Percentiles rank a stretch among this genome's conserved stretches.
Evolutionary conservation across 495 filamentous ascomycete species (phyloP).

Genomic region (Lophiostoma macrostomum): DNA sequence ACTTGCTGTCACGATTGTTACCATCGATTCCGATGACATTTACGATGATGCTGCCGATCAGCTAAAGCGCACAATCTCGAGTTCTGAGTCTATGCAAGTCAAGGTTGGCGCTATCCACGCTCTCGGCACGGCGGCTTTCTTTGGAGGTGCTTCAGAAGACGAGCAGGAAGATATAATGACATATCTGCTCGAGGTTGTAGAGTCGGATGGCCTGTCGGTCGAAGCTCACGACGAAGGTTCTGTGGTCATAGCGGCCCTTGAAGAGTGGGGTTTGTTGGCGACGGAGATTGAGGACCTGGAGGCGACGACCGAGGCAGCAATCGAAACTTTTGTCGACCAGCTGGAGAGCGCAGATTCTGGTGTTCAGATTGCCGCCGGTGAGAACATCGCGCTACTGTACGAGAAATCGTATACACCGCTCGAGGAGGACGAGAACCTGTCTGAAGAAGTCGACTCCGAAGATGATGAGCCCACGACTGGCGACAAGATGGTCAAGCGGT

Average conservation of each 20-base stretch:
- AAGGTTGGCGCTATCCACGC: slow-evolving; percentile 77
- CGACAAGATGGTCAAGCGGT: slow-evolving; percentile 56
- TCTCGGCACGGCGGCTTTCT: slow-evolving; percentile 69
- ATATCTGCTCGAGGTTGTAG: slow-evolving; percentile 79
- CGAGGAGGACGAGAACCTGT: slow-evolving; percentile 56
- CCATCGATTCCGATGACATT: slow-evolving; percentile 64
- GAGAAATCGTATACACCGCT: slow-evolving; percentile 72
- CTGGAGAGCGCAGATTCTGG: slow-evolving; percentile 68
- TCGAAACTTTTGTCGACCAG: slow-evolving; percentile 88
- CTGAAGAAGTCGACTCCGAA: slow-evolving; percentile 48
- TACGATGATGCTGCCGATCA: slow-evolving; percentile 62
- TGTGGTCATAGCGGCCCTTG: slow-evolving; percentile 79
- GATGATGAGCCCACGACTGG: slow-evolving; percentile 36
- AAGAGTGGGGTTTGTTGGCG: slow-evolving; percentile 84
- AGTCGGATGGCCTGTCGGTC: slow-evolving; percentile 75
- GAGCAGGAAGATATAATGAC: slow-evolving; percentile 75
- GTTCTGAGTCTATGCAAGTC: slow-evolving; percentile 59
- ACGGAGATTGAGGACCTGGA: slow-evolving; percentile 81
- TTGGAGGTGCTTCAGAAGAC: slow-evolving; percentile 70
- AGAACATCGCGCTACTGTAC: slow-evolving; percentile 86
- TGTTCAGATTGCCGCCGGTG: slow-evolving; percentile 83
- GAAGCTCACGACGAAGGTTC: slow-evolving; percentile 68
- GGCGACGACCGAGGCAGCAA: slow-evolving; percentile 65
- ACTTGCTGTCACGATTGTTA: slow-evolving; percentile 72
- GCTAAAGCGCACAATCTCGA: slow-evolving; percentile 68